Evolutionary conservation across 2,329 filamentous ascomycete species (phyloP).

Genomic region (Ophiocordyceps sinensis): DNA sequence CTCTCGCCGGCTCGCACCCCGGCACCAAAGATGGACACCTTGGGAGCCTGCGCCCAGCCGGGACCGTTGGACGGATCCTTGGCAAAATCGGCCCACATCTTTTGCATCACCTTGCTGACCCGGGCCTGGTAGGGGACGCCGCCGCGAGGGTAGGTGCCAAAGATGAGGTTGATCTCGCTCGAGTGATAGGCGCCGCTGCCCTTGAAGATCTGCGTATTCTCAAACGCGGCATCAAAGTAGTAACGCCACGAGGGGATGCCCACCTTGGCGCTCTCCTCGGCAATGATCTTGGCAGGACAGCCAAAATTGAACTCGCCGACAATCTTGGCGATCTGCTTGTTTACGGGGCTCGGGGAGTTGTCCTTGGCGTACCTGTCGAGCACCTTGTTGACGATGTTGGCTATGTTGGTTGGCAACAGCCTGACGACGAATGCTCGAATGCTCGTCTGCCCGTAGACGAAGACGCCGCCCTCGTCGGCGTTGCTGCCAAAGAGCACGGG

Average conservation of each 20-base stretch:
- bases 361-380: neutral
- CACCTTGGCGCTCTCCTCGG: conserved; percentile 15
- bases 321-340: conserved; percentile 6
- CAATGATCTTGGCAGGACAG: conserved; percentile 10
- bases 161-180: conserved; percentile 27
- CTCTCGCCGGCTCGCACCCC: conserved; percentile 4
- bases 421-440: neutral
- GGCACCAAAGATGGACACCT: conserved; percentile 11
- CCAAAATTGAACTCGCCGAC: conserved; percentile 8
- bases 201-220: conserved; percentile 26
- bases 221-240: conserved; percentile 32
- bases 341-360: conserved; percentile 1
- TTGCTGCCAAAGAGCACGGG: conserved; percentile 11
- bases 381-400: neutral
- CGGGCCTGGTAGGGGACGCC: conserved; percentile 7
- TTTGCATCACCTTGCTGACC: conserved; percentile 11
- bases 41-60: conserved; percentile 10
- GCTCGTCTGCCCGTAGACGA: conserved; percentile 1
- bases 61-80: conserved; percentile 11
- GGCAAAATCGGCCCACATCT: conserved; percentile 14
- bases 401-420: neutral
- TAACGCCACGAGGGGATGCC: conserved; percentile 28
- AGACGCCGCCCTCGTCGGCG: conserved; percentile 8
- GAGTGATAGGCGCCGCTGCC: conserved; percentile 27
- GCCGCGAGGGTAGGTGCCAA: conserved; percentile 18